Evolutionary conservation across 352 stramenopile species (phyloP).

Genomic region (Phytophthora uliginosa): DNA sequence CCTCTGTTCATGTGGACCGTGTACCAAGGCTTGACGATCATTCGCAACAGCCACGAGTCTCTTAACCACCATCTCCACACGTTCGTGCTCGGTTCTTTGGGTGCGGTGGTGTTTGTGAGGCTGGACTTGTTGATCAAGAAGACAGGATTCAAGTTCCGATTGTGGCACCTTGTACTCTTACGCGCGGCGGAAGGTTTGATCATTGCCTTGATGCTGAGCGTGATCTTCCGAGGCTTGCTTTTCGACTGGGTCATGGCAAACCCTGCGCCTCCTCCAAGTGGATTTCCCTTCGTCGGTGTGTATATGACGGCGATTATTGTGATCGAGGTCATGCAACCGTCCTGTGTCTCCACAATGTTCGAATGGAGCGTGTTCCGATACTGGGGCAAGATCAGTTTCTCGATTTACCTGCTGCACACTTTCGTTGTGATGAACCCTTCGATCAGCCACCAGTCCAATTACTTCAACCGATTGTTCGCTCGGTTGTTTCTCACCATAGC

Average conservation of each 20-base stretch:
- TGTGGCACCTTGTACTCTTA: constrained; percentile 26
- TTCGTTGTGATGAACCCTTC: constrained; percentile 43
- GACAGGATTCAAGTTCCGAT: constrained; percentile 30
- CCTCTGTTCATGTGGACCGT: constrained; percentile 39
- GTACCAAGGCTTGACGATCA: constrained; percentile 24
- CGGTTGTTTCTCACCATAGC: constrained; percentile 37
- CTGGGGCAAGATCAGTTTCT: constrained; percentile 60
- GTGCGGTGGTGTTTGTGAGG: constrained; percentile 40
- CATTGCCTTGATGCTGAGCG: constrained; percentile 41
- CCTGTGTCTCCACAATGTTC: constrained; percentile 40
- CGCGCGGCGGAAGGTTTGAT: constrained; percentile 26
- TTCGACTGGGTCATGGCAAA: constrained; percentile 49
- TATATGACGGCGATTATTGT: constrained; percentile 41
- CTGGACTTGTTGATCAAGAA: constrained; percentile 29
- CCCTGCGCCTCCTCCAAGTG: constrained; percentile 21
- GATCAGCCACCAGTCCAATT: constrained; percentile 28
- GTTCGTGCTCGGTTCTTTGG: constrained; percentile 47
- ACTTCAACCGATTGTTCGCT: constrained; percentile 49
- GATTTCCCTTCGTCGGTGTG: constrained; percentile 41
- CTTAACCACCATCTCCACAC: constrained; percentile 40
- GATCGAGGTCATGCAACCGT: constrained; percentile 49
- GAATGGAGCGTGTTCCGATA: constrained; percentile 51
- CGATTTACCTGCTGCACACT: constrained; percentile 53
- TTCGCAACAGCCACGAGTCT: constrained; percentile 36
- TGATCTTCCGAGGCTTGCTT: constrained; percentile 34